A percentile compares a stretch with the other conserved stretches of the same genome.
These are phyloP conservation scores for Lipomyces yamanashiensis DNA, from an alignment of 805 yeast species.

Conservation along the genomic window DNA sequence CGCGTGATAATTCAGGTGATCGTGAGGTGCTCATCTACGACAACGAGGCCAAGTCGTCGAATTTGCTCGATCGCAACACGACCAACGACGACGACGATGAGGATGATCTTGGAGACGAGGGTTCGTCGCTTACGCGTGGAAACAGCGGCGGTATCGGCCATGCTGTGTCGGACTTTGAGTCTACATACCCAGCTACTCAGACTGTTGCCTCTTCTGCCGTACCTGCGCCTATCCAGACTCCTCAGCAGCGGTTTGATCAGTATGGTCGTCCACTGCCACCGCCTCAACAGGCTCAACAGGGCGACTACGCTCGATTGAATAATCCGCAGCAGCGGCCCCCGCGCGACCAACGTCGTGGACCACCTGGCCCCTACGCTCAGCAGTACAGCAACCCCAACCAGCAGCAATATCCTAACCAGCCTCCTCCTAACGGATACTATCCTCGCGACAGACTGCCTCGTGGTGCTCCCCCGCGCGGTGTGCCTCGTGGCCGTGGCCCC, in stretches of 20 bases:
- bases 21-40: conserved; percentile 30
- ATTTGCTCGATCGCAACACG: background rate
- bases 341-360: conserved; percentile 8
- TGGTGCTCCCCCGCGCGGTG: conserved; percentile 7
- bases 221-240: background rate
- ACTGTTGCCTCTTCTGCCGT: background rate
- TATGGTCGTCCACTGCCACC: conserved; percentile 7
- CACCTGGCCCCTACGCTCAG: background rate
- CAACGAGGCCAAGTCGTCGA: conserved; percentile 25
- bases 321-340: background rate
- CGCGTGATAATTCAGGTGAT: conserved; percentile 8
- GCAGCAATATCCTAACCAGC: background rate
- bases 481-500: background rate
- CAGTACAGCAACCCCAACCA: conserved; percentile 2
- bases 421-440: conserved; percentile 10
- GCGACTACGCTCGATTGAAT: background rate
- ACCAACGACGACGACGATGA: conserved; percentile 7
- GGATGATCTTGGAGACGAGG: conserved; percentile 9
- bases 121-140: conserved; percentile 10
- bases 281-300: conserved; percentile 5
- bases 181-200: background rate
- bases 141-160: conserved; percentile 14
- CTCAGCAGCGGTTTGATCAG: conserved; percentile 4
- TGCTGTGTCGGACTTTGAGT: conserved; percentile 20
- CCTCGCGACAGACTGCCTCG: conserved; percentile 24